Evolutionary conservation across 148 eudicot species (phyloP), one percentile per base, ranked within the genome.

Genomic region (Rhododendron williamsianum): DNA sequence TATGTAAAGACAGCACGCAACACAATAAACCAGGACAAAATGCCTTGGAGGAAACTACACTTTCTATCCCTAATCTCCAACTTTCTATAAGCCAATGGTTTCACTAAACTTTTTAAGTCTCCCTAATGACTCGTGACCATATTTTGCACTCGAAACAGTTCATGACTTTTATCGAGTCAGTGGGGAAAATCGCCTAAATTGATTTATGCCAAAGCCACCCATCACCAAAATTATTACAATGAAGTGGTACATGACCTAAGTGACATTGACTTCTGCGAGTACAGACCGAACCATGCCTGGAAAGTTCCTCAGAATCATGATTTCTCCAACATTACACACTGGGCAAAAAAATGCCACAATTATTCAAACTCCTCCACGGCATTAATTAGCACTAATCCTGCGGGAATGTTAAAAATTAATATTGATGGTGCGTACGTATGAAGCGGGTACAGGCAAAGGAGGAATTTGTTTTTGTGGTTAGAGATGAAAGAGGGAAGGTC

Each of bases 71-170:
- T 71, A 65, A 48, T 83, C 78, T 83, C 45, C 43, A 71, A 46
- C 85, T 71, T 46, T 83, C 3, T 30, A 46, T 9, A 33, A 83
- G 85, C 78, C 85, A 83, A 83, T 71, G 36, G 45, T 71, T 71
- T 23, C 13, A 30, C 51, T n/a, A 7, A 65, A 82, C 76, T 35
- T 83, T 41, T 83, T 3, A 83, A 16, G 78, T 76, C 1, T 60
- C 5, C 8, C 4, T 8, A 83, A 69, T 71, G 85, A 18, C 45
- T 48, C 1, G 9, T 83, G 78, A 83, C 78, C 27, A 21, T 38
- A 46, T 27, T 83, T 82, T 25, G 84, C 56, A 65, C 52, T n/a
- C 35, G 25, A 60, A 38, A 60, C 33, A 21, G 84, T 60, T 41
- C 6, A 3, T n/a, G n/a, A n/a, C 41, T 30, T 30, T 82, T 82